Base-by-base conservation (phyloP, 164 flowering plant genomes). In the Vitis cinerea region DNA sequence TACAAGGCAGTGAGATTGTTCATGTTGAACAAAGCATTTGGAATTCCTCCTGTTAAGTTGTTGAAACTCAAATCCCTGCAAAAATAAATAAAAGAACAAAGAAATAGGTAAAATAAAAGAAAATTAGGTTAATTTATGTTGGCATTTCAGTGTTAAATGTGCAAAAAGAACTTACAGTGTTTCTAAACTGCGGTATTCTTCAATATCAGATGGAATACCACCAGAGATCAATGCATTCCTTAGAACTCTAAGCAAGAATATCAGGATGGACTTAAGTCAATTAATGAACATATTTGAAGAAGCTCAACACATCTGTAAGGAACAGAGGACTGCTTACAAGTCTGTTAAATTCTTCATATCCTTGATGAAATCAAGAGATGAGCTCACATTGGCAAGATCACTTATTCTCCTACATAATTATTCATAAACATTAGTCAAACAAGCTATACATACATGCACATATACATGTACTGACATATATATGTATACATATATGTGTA, bases 141-240 rank as follows among this genome's bases (percentile, higher is more conserved):
- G 44, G 4, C 7, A 31, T 31, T 31, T 31, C 44, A 31, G 44
- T 31, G 0, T 31, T 31, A 31, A 31, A 31, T 31, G 44, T 31
- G 44, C 44, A 31, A 31, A 16, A 19, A 7, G 17, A 65, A 70
- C 87, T 78, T 71, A 84, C 85, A 84, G 71, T 9, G n/a, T 72
- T 55, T 31, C 31, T 57, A 84, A 68, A 58, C 48, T 16, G 59
- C 59, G 54, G 51, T 44, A 63, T 49, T 74, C 73, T 61, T 75
- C 81, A 47, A 84, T 66, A 53, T 59, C 17, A 44, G 77, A 66
- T 60, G 87, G 85, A 69, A 84, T 80, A 70, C 14, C 44, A 50
- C 74, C 82, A 74, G 74, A 69, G 19, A 84, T 72, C 63, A 67
- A 49, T 49, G 67, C 74, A 37, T 78, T 82, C 61, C 83, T 76